phyloP scores from a whole-genome alignment of 148 eudicot species.

The Rhododendron kiyosumense region DNA sequence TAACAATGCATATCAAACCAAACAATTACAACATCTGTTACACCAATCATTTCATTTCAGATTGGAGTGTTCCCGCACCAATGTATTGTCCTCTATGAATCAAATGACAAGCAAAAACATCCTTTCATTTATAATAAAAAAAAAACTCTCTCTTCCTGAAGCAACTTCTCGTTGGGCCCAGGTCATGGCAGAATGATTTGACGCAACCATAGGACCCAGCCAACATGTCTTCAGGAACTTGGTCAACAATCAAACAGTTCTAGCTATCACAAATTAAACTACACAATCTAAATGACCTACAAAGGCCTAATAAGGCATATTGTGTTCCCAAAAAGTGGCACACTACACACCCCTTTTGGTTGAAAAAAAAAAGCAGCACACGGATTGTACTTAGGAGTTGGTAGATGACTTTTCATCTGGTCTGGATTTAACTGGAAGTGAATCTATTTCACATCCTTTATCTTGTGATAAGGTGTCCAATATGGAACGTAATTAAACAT shows the following conservation, averaged over 20 bases:
- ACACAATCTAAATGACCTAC: background rate
- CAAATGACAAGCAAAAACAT: background rate
- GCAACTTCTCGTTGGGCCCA: background rate
- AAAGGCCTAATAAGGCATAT: background rate
- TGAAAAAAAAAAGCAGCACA: background rate
- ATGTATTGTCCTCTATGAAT: too few relatives aligned
- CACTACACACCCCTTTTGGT: background rate
- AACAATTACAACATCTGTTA: background rate
- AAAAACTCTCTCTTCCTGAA: background rate
- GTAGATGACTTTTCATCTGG: background rate
- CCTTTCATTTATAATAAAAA: background rate
- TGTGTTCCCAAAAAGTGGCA: background rate
- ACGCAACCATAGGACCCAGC: background rate
- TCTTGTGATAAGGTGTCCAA: background rate
- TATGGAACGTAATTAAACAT: background rate
- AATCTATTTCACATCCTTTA: background rate
- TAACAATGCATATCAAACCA: background rate
- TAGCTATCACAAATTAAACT: background rate
- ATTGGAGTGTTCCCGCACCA: background rate
- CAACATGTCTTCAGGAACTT: constrained; percentile 1
- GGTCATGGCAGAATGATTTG: background rate
- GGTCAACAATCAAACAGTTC: background rate
- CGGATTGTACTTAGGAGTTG: background rate
- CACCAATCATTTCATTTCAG: background rate
- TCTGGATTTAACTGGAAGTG: background rate